Base-by-base conservation (phyloP, 352 stramenopile species). In the Pythium guiyangense region DNA sequence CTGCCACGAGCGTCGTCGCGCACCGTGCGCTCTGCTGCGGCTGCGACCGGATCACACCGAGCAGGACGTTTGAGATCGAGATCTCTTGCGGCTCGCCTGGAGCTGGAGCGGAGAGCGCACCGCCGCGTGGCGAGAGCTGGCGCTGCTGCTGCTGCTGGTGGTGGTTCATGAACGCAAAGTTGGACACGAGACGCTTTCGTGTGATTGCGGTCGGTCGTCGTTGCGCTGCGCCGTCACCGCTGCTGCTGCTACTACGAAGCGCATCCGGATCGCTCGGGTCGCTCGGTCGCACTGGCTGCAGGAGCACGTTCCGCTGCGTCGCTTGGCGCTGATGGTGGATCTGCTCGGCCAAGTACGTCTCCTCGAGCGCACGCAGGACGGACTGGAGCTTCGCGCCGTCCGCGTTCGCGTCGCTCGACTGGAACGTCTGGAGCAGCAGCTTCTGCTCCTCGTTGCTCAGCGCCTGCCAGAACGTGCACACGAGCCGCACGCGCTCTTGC, bases 321-420 rank as follows among this genome's bases (percentile, higher is more conserved):
- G 69, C 49, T 25, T 76, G 69, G 4, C 71, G 66, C 3, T 71
- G 73, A 8, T 76, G 71, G 54, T 81, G 62, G n/a, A 77, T 76
- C 59, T 87, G 67, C 62, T 89, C 76, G 2, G 74, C 72, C 5
- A 75, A 64, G 53, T 89, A 89, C n/a, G 73, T 69, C 26, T 84
- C 77, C 45, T 89, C 74, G 1, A 89, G 67, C 34, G 73, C 61
- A 20, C 71, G 67, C 0, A 89, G 58, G 10, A 89, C 69, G 1
- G 59, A 61, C 20, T 78, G 71, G 15, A 87, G 63, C 3, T 62
- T 67, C 25, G 55, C 58, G 27, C 60, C 47, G 6, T 55, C 50
- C 3, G 29, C 54, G 17, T 53, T 62, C 15, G 17, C 37, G 3
- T 39, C 27, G n/a, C 27, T 50, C 3, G 71, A 50, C 25, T 70